A percentile compares a stretch with the other conserved stretches of the same genome.
Conservation (phyloP, 2,329 filamentous ascomycete genomes). For the Bipolaris sorokiniana region DNA sequence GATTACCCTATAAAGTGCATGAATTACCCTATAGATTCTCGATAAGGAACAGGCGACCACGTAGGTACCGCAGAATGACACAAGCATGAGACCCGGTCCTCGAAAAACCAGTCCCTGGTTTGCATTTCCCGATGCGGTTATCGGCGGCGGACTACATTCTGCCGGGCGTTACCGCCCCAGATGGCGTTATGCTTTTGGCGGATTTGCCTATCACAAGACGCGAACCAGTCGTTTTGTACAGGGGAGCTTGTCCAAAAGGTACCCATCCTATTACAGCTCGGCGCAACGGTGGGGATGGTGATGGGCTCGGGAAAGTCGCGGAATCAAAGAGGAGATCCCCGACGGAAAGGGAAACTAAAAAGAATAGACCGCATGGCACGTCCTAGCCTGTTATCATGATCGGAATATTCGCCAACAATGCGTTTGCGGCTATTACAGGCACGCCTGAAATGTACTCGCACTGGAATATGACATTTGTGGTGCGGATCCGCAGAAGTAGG, state of each 20-base stretch:
- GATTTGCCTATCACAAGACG: conserved; percentile 24
- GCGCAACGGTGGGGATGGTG: conserved; percentile 12
- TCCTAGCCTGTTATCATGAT: conserved; percentile 16
- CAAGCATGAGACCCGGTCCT: conserved; percentile 28
- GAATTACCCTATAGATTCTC: conserved; percentile 45
- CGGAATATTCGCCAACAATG: conserved; percentile 12
- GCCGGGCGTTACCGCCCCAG: conserved; percentile 28
- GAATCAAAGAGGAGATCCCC: conserved; percentile 25
- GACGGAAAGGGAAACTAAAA: conserved; percentile 24
- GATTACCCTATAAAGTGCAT: conserved; percentile 45
- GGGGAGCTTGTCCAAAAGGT: conserved; percentile 28
- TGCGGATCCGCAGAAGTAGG: conserved; percentile 31
- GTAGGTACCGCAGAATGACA: conserved; percentile 34
- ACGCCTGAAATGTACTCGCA: not conserved
- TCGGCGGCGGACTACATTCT: conserved; percentile 36
- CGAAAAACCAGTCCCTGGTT: conserved; percentile 28
- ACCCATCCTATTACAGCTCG: conserved; percentile 25
- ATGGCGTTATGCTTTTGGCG: conserved; percentile 16
- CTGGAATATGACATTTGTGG: not conserved
- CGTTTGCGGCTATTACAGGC: conserved; percentile 17
- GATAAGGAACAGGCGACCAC: conserved; percentile 34
- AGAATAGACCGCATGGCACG: conserved; percentile 15
- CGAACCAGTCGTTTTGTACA: conserved; percentile 17
- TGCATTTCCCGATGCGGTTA: conserved; percentile 41
- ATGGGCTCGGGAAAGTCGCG: conserved; percentile 21